These are phyloP conservation scores for Periconia digitata DNA, from an alignment of 2,329 filamentous ascomycete genomes.

Conservation along the genomic window DNA sequence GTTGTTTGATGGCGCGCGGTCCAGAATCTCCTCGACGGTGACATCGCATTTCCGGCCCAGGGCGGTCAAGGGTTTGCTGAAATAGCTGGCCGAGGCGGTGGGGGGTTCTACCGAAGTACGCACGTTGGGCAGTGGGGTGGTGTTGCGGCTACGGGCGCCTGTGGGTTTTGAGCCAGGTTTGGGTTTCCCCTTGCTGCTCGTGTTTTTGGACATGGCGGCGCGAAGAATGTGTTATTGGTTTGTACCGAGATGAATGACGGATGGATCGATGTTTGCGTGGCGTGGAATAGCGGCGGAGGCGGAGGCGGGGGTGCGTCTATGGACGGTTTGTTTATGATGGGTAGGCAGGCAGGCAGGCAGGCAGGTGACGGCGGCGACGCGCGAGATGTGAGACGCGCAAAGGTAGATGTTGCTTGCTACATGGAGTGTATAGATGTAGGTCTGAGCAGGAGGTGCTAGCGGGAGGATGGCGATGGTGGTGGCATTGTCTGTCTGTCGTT, in stretches of 20 bases:
- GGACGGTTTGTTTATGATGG: too few relatives aligned
- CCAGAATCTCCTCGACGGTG: constrained; percentile 70
- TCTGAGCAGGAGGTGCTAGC: neutral
- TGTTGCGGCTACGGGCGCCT: constrained; percentile 67
- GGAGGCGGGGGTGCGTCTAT: neutral
- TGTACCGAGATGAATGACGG: too few relatives aligned
- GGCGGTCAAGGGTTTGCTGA: constrained; percentile 61
- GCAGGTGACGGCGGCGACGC: too few relatives aligned
- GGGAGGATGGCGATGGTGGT: neutral
- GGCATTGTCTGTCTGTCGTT: too few relatives aligned
- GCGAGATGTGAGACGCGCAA: too few relatives aligned
- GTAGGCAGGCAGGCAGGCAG: too few relatives aligned
- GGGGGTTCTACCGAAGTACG: constrained; percentile 48
- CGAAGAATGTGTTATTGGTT: constrained; percentile 12
- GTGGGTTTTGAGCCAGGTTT: constrained; percentile 42
- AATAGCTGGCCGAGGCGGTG: constrained; percentile 56
- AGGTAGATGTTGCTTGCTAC: too few relatives aligned
- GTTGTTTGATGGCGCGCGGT: constrained; percentile 59
- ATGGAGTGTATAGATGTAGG: neutral
- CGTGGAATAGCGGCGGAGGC: neutral
- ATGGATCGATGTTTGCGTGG: neutral
- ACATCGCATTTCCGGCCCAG: constrained; percentile 59
- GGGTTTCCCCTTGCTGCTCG: constrained; percentile 55
- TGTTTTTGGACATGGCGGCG: constrained; percentile 19
- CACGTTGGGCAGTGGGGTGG: constrained; percentile 66